Evolutionary conservation across 495 filamentous ascomycete species (phyloP), one percentile per base, ranked within the genome.

Genomic region (Pseudevernia furfuracea): DNA sequence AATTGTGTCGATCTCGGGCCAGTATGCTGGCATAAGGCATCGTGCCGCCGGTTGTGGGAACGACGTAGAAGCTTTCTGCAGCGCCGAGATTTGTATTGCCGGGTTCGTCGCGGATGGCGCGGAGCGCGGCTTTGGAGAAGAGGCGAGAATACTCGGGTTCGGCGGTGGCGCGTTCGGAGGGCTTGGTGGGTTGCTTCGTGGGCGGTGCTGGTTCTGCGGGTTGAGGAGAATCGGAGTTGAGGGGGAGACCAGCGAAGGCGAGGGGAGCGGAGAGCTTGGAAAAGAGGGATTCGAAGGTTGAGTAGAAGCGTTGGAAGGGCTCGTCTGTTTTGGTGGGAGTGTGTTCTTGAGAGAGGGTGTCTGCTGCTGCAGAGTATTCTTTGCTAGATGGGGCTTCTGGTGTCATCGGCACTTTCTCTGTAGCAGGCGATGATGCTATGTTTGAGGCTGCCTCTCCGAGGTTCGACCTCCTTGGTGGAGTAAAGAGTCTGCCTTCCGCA

Each of bases 1-100:
- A 87, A 30, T 21, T 55, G 60, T 86, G 88, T 60, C 88, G 82
- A 4, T 85, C 87, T 63, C 89, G 84, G 12, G 83, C 84, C 1
- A 96, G 77, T 36, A 98, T 95, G 53, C 85, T 88, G 6, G 94
- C 92, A 71, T 97, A 98, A 0, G 90, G 89, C 49, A 89, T 84
- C 0, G 91, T 96, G 63, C 91, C 89, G 36, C 94, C 94, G 8
- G 89, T 89, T 0, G 89, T 87, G 12, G 93, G 94, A 0, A 98
- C 94, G 1, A 98, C 89, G 71, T 97, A 97, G 78, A 97, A 98
- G 36, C 87, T 91, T 71, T 97, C 92, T 43, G 85, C 84, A 34
- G 78, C 77, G 11, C 76, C 79, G 25, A 86, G 75, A 32, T 73
- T 78, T 34, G 76, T 75, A 19, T 73, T 69, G 12, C 75, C 74